Evolutionary conservation across 331 rosid species (phyloP), one percentile per base, ranked within the genome.

Genomic region (Ulmus americana): DNA sequence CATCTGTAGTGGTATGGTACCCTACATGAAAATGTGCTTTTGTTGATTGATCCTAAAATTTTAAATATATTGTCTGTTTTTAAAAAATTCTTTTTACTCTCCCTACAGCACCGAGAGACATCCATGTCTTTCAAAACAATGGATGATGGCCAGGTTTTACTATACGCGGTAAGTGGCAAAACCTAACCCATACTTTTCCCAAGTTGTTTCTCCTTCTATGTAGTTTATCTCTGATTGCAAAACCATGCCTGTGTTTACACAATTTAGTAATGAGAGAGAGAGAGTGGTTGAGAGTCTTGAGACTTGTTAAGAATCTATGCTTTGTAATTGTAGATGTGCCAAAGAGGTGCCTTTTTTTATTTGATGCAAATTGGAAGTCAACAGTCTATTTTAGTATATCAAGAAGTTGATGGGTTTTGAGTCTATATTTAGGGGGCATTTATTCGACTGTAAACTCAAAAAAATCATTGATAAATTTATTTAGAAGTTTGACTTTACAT

Each of bases 81-180:
- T 70, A 28, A 28, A 28, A 28, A 28, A 20, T 20, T 20, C 1
- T 20, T 71, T 46, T 45, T 67, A 45, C 66, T 61, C 39, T 70
- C 57, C 74, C 51, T 75, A 78, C 97, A 92, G 98, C 97, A 92
- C 77, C 82, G 96, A 81, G 98, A 92, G 83, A 89, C 98, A 15
- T 92, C 98, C 79, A 82, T 92, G 98, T 89, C 97, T 67, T 89
- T 89, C 83, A 92, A 92, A 80, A 92, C 96, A 45, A 89, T 84
- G 95, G 95, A 86, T 48, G 98, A 92, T 41, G 98, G 98, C 70
- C 96, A 86, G 81, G 95, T 92, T 82, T 77, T 86, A 68, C 81
- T 92, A 45, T 86, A 86, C 79, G 98, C 95, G 55, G 98, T 92
- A 82, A 85, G 96, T 84, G 72, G 8, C 20, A 49, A 40, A 10